Base-by-base conservation (phyloP, 176 grass and related monocot species). In the bread wheat (Triticum aestivum) region DNA sequence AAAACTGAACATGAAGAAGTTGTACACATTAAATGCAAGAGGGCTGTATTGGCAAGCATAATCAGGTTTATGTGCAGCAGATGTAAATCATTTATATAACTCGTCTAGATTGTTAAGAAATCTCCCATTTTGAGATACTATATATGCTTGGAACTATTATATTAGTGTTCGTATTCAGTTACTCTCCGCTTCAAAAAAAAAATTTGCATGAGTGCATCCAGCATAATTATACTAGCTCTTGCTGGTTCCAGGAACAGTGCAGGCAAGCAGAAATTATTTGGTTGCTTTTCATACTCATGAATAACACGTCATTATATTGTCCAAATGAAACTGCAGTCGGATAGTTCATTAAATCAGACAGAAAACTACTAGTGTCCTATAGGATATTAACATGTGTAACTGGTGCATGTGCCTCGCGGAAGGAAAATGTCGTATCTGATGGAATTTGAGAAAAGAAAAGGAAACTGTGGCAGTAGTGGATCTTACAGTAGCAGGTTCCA, bases 401-500 rank as follows among this genome's bases (percentile, higher is more conserved):
- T 49, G 20, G 62, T 67, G 18, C 18, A 88, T 78, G 58, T 51
- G 66, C 44, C 65, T 82, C 20, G 0, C 21, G 4, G 20, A 82
- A 24, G 81, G 26, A 69, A 59, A 81, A 30, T 65, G 63, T 35
- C 6, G 18, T 59, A 20, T 59, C 52, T 56, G 56, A 59, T 21
- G 26, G 73, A 76, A 76, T 66, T 32, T 66, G 27, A 66, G 64
- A 32, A 32, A 66, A 66, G 11, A 17, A 66, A 66, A 32, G 59
- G 32, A 26, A 78, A 52, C 7, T 29, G 26, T 49, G 51, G 11
- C 80, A 86, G 8, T 20, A 75, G 80, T 66, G 24, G 73, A 39
- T 88, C 93, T 94, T 99, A 99, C 97, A 77, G 97, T 99, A 77
- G 83, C 85, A 75, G 97, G 92, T 81, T 99, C 97, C 75, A 99